Evolutionary conservation across 2,329 filamentous ascomycete genomes (phyloP), one percentile per base, ranked within the genome.

Genomic region (Alternaria incomplexa): DNA sequence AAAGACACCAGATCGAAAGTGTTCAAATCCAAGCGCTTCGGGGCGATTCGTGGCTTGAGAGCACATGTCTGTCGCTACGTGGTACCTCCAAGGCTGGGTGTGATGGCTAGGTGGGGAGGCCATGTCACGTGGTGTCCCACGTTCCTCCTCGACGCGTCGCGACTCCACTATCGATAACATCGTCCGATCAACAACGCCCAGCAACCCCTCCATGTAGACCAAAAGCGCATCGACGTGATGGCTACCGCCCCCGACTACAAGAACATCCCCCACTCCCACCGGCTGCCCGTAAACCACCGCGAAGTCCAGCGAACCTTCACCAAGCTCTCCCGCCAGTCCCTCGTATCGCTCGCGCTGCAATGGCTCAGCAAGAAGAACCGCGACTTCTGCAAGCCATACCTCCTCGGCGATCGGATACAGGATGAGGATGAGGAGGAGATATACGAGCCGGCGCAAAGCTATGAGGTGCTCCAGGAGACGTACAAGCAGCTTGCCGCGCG

Each of bases 311-410:
- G 91, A 77, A 84, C 87, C 44, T 84, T 97, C 52, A 86, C 84
- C 63, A 90, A 89, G 58, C 85, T 96, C 17, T 91, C 92, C 2
- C 89, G 93, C 54, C 83, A 89, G 50, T 89, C 91, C 0, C 86
- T 97, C 22, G 81, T 96, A 25, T 87, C 89, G 0, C 85, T 97
- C 9, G 91, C 87, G 1, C 85, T 93, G 22, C 86, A 91, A 81
- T 97, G 93, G 93, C 88, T 96, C 4, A 87, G 90, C 61, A 87
- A 90, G 52, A 83, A 85, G 66, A 90, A 91, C 66, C 83, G 88
- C 44, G 79, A 85, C 5, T 82, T 86, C 17, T 90, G 87, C 46
- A 83, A 83, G 1, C 91, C 91, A 0, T 88, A 85, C 74, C 85
- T 91, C 48, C 74, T 73, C 62, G 64, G 70, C 36, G 75, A 79